Conservation (phyloP, 192 early-diverging fungal species). For the Backusella tuberculispora region DNA sequence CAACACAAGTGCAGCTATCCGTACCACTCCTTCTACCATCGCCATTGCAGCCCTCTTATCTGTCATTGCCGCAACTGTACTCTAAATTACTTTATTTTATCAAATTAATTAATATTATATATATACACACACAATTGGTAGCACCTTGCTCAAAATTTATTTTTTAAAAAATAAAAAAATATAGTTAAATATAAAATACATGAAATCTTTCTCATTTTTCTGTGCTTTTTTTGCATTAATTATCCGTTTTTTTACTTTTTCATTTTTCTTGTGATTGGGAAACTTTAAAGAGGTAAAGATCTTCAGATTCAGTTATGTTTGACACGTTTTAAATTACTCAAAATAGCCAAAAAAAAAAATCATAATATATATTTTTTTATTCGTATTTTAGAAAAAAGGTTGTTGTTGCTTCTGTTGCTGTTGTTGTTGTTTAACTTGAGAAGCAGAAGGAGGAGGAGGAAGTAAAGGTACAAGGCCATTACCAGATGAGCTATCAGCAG, state of each 20-base stretch:
- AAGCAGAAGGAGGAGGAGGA: slow-evolving; percentile 45
- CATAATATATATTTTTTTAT: not conserved
- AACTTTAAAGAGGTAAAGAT: not conserved
- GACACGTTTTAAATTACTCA: not conserved
- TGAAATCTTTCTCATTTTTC: slow-evolving; percentile 6
- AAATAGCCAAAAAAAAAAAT: not conserved
- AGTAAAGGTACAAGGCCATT: slow-evolving; percentile 38
- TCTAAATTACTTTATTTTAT: slow-evolving; percentile 14
- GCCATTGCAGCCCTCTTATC: slow-evolving; percentile 12
- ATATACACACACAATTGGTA: not conserved
- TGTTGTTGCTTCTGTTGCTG: slow-evolving; percentile 29
- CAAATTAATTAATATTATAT: slow-evolving; percentile 1
- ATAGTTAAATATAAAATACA: not conserved
- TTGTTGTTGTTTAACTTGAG: slow-evolving; percentile 43
- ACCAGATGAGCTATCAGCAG: not conserved
- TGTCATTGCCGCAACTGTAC: slow-evolving; percentile 1
- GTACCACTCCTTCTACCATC: not conserved
- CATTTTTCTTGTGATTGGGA: slow-evolving; percentile 9
- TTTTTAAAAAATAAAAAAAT: not conserved
- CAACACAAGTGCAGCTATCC: not conserved
- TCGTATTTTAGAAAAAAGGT: slow-evolving; percentile 2
- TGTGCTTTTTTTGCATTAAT: not conserved
- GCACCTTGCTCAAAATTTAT: not conserved
- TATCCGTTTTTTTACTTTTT: too few relatives aligned
- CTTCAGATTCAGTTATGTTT: not conserved